Conservation (phyloP, 345 rosid genomes). For the thale cress (Arabidopsis thaliana) region TAIR10.1 NC_003076.8:21630001-21630500, state of each 20-base stretch:
- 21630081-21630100: conserved; percentile 18
- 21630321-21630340: conserved; percentile 30
- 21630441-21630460: neutral
- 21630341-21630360: conserved; percentile 43
- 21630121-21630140: conserved; percentile 1
- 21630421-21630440: conserved; percentile 44
- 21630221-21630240: neutral
- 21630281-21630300: conserved; percentile 7
- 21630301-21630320: neutral
- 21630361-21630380: conserved; percentile 41
- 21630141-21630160: conserved; percentile 15
- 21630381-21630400: conserved; percentile 32
- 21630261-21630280: conserved; percentile 19
- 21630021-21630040: neutral
- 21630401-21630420: conserved; percentile 42
- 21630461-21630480: conserved; percentile 10
- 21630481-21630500: neutral
- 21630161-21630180: neutral
- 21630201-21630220: neutral
- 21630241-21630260: conserved; percentile 11
- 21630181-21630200: neutral
- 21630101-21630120: neutral
- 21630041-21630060: neutral
- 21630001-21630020: conserved; percentile 29
- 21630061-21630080: conserved; percentile 17